Base-by-base conservation (phyloP, 805 yeast genomes). In the Pichia exigua region DNA sequence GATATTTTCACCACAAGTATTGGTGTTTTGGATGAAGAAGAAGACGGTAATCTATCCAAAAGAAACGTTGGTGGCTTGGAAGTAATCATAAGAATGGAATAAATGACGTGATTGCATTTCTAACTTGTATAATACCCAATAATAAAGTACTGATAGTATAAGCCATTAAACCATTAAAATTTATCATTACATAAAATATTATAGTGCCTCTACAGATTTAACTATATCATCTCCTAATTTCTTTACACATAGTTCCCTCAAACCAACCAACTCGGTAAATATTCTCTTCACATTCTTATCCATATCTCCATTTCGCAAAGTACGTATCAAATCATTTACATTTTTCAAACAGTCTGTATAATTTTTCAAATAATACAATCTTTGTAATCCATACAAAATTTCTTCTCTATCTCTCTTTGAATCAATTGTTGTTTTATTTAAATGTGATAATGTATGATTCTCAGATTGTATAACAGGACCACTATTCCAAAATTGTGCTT, bases 1-100 rank as follows among this genome's bases (percentile, higher is more conserved):
- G 88, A 85, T 13, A 60, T 86, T 1, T 63, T 67, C 28, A 89
- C 96, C 0, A 82, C 77, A 24, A 79, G 84, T 6, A 74, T 85
- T 0, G 77, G 77, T 26, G 90, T 89, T 0, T 62, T 87, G 26
- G 97, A 90, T 65, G 96, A 49, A 12, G 73, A 68, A 11, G 71
- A 68, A 7, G 73, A 67, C 13, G 71, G 67, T 7, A 58, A 66
- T 17, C 71, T 68, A 49, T 59, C 68, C 40, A 75, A 71, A 58
- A 59, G 84, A 47, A 67, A 68, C 58, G 81, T 76, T 3, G 76
- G 82, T 56, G 72, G 62, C 40, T 66, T 79, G 10, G 82, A 78
- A 61, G 59, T 70, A 22, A 66, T 67, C 48, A 68, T 79, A n/a
- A 68, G 71, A 32, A 44, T 46, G 41, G 28, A 27, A 26, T 32